These are phyloP conservation scores for Fimicolochytrium jonesii DNA, from an alignment of 192 early-diverging fungal genomes.

Conservation along the genomic window DNA sequence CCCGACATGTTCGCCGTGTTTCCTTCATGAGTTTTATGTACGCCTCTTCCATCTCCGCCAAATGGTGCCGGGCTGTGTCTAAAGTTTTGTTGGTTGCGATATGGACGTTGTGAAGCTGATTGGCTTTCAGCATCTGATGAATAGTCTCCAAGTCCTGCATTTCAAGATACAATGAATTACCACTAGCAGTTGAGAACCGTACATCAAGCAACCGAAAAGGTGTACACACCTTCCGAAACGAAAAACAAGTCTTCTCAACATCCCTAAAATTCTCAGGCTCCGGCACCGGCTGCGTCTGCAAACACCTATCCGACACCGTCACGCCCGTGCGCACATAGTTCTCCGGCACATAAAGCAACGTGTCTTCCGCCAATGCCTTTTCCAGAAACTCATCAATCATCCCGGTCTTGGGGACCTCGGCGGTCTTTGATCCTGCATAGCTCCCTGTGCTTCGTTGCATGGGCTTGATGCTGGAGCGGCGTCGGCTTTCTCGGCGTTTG, in stretches of 20 bases:
- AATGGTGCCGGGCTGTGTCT: neutral
- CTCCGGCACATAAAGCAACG: neutral
- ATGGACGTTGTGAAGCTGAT: neutral
- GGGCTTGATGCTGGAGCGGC: neutral
- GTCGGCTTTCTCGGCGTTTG: conserved; percentile 1
- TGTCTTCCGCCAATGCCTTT: neutral
- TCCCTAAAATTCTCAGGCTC: neutral
- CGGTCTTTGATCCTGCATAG: too few species aligned
- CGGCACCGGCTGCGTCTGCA: neutral
- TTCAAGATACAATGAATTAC: neutral
- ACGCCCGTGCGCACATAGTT: neutral
- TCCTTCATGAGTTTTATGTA: neutral
- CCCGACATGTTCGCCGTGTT: conserved; percentile 2
- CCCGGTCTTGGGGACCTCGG: too few species aligned
- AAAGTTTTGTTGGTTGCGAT: neutral
- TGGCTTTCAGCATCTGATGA: conserved; percentile 15
- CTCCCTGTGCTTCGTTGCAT: neutral
- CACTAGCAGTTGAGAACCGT: neutral
- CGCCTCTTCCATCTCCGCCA: neutral
- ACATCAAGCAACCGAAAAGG: neutral
- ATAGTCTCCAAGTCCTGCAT: conserved; percentile 16
- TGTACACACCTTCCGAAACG: neutral
- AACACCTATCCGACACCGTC: neutral
- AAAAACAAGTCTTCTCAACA: neutral
- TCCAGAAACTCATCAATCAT: too few species aligned